These are phyloP conservation scores for Nadsonia starkeyi-henricii DNA, from an alignment of 1,139 yeast genomes.

Conservation along the genomic window DNA sequence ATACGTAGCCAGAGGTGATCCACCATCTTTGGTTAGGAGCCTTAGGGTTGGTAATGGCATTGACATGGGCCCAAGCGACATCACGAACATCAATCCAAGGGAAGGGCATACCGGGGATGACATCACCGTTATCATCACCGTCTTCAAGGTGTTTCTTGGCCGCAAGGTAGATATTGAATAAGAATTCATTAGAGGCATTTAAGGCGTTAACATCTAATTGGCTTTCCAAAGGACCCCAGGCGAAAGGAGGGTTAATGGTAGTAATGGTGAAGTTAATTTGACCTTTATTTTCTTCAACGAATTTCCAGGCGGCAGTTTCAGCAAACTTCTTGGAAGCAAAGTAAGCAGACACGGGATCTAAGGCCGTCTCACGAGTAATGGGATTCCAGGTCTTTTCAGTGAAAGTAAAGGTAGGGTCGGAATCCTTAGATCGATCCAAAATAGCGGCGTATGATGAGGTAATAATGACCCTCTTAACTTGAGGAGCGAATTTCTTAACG, in stretches of 20 bases:
- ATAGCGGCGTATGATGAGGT: conserved; percentile 43
- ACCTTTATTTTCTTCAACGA: conserved; percentile 25
- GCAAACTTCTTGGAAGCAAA: conserved; percentile 29
- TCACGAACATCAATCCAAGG: conserved; percentile 37
- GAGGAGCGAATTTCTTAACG: conserved; percentile 29
- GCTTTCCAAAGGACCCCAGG: conserved; percentile 33
- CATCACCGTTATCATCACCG: conserved; percentile 6
- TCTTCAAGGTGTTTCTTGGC: conserved; percentile 21
- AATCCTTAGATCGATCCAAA: conserved; percentile 8
- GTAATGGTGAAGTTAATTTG: conserved; percentile 23
- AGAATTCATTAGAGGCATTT: conserved; percentile 20
- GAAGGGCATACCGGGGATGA: conserved; percentile 6
- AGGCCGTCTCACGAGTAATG: conserved; percentile 28
- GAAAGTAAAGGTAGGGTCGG: conserved; percentile 2
- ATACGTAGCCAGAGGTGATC: conserved; percentile 25
- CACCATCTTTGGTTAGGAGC: conserved; percentile 30
- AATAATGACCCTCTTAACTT: conserved; percentile 34
- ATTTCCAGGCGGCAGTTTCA: conserved; percentile 33
- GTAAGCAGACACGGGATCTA: conserved; percentile 13
- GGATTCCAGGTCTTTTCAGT: conserved; percentile 32
- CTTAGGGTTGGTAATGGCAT: conserved; percentile 24
- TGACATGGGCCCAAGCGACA: conserved; percentile 37
- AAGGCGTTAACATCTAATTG: conserved; percentile 15
- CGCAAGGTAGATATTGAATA: conserved; percentile 21
- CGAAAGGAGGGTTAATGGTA: conserved; percentile 33